Percentiles rank a stretch among this genome's conserved stretches.
Evolutionary conservation across 2,329 filamentous ascomycete genomes (phyloP).

Genomic region (Sarocladium kiliense): DNA sequence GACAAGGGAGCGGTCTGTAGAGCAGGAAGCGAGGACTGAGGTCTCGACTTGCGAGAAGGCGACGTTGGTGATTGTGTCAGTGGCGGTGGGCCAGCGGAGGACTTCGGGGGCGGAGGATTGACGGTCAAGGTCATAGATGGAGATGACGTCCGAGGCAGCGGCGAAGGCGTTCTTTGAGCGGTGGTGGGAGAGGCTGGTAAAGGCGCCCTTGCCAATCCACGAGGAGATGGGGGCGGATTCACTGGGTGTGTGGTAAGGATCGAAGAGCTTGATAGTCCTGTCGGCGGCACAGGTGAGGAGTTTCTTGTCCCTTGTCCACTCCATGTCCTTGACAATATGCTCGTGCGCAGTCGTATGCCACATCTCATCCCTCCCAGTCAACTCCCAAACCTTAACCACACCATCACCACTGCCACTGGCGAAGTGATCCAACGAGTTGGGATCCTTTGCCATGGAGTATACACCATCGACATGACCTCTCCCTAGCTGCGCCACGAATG

Average conservation of each 20-base stretch:
- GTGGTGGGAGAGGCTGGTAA: slow-evolving; percentile 81
- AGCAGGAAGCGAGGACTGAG: slow-evolving; percentile 79
- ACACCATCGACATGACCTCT: slow-evolving; percentile 85
- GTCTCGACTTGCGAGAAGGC: slow-evolving; percentile 94
- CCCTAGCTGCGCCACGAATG: slow-evolving; percentile 80
- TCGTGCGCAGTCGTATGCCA: slow-evolving; percentile 83
- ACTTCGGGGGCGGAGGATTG: slow-evolving; percentile 78
- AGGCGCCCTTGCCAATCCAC: slow-evolving; percentile 78
- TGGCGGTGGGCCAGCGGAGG: slow-evolving; percentile 78
- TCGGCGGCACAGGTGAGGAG: slow-evolving; percentile 84
- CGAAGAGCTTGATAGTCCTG: slow-evolving; percentile 82
- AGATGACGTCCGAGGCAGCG: slow-evolving; percentile 61
- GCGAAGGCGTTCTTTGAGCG: slow-evolving; percentile 75
- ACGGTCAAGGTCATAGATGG: slow-evolving; percentile 81
- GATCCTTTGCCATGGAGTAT: slow-evolving; percentile 77
- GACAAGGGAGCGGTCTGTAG: slow-evolving; percentile 79
- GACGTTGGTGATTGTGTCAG: slow-evolving; percentile 84
- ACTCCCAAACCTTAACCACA: slow-evolving; percentile 87
- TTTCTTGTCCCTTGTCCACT: slow-evolving; percentile 82
- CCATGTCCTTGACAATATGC: slow-evolving; percentile 86
- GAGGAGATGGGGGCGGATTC: slow-evolving; percentile 71
- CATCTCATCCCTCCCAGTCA: slow-evolving; percentile 62
- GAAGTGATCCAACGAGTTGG: slow-evolving; percentile 65
- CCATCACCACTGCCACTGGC: slow-evolving; percentile 88
- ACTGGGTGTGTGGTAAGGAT: slow-evolving; percentile 71